A percentile compares a stretch with the other conserved stretches of the same genome.
Evolutionary conservation across 768 basidiomycete genomes (phyloP).

Genomic region (Dioszegia aurantiaca): DNA sequence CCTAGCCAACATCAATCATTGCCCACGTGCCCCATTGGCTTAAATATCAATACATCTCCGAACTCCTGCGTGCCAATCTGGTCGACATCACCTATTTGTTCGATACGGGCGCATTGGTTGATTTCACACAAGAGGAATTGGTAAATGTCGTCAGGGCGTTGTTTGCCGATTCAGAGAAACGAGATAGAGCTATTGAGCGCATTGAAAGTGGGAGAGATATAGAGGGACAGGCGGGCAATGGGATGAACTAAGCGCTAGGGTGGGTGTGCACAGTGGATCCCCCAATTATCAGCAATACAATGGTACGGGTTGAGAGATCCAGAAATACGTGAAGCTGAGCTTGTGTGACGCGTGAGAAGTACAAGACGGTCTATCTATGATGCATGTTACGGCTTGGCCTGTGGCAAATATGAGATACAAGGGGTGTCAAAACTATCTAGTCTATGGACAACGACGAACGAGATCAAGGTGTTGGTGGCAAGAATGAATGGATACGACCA

Average conservation of each 20-base stretch:
- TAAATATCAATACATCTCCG: slow-evolving; percentile 89
- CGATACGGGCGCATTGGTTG: slow-evolving; percentile 82
- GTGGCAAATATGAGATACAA: neutral
- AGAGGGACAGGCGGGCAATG: neutral
- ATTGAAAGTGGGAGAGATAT: slow-evolving; percentile 27
- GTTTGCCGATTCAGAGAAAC: slow-evolving; percentile 79
- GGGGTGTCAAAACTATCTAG: too few species aligned
- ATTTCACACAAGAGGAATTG: slow-evolving; percentile 81
- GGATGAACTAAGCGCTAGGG: neutral
- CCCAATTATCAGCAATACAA: too few species aligned
- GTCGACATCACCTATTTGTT: slow-evolving; percentile 89
- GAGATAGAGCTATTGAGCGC: slow-evolving; percentile 70
- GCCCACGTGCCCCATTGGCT: slow-evolving; percentile 90
- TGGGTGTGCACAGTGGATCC: too few species aligned
- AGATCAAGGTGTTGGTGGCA: too few species aligned
- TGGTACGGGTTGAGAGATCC: too few species aligned
- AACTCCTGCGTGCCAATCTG: slow-evolving; percentile 84
- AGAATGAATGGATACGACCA: too few species aligned
- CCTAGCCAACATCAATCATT: slow-evolving; percentile 69
- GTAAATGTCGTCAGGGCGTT: slow-evolving; percentile 76
- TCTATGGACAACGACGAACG: too few species aligned
- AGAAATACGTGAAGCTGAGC: too few species aligned
- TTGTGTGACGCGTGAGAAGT: too few species aligned
- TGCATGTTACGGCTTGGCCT: neutral
- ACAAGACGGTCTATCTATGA: neutral